Percentiles rank a stretch among this genome's conserved stretches.
These are phyloP conservation scores for Yarrowia porcina DNA, from an alignment of 805 yeast species.

Conservation along the genomic window DNA sequence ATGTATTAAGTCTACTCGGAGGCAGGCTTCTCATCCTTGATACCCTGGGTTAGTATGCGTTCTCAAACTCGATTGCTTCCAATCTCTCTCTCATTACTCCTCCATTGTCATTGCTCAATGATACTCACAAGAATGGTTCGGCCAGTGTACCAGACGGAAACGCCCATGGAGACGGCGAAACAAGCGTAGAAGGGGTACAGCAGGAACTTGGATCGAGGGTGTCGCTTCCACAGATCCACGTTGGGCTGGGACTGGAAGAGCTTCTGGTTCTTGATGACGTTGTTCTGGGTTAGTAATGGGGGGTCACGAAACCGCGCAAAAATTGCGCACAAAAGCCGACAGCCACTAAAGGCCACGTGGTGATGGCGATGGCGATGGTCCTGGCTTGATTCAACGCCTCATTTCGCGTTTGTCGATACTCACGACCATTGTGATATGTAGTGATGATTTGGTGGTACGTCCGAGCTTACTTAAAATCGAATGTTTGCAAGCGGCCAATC, in stretches of 20 bases:
- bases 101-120: neutral
- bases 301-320: neutral
- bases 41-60: slow-evolving; percentile 23
- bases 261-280: slow-evolving; percentile 39
- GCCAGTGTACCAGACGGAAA: slow-evolving; percentile 65
- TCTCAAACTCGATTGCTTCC: neutral
- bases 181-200: slow-evolving; percentile 77
- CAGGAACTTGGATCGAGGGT: slow-evolving; percentile 66
- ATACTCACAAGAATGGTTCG: slow-evolving; percentile 50
- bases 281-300: slow-evolving; percentile 29
- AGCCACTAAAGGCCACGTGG: neutral
- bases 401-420: neutral
- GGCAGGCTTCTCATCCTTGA: slow-evolving; percentile 25
- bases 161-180: slow-evolving; percentile 60
- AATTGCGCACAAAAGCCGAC: neutral
- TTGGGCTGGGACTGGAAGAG: slow-evolving; percentile 39
- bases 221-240: slow-evolving; percentile 43
- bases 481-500: slow-evolving; percentile 24
- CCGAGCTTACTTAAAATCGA: slow-evolving; percentile 25
- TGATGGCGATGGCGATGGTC: neutral
- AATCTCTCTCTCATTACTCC: neutral
- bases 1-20: slow-evolving; percentile 7
- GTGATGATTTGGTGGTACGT: slow-evolving; percentile 17
- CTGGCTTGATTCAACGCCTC: neutral
- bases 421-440: slow-evolving; percentile 24